phyloP scores from a whole-genome alignment of 2,329 filamentous ascomycete species.

The Nothopassalora personata region DNA sequence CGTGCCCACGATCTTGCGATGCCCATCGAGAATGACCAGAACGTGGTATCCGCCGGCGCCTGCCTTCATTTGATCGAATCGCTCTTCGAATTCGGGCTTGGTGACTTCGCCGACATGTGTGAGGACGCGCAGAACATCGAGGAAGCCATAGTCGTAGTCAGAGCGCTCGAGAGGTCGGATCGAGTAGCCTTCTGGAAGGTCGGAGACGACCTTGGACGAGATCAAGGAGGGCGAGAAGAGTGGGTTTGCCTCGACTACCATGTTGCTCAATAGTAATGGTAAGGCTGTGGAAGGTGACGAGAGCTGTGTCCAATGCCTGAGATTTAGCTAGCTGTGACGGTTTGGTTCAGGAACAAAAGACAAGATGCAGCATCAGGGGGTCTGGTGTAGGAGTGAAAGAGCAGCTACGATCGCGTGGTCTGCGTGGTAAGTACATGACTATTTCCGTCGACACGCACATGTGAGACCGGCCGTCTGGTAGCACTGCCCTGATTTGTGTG shows the following conservation, averaged over 20 bases:
- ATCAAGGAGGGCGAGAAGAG: constrained; percentile 77
- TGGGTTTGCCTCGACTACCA: constrained; percentile 25
- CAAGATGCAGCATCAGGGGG: background rate
- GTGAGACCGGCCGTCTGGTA: background rate
- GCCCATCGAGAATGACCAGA: constrained; percentile 74
- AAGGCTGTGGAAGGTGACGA: background rate
- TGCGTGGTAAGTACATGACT: background rate
- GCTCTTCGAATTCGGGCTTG: constrained; percentile 66
- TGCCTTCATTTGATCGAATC: constrained; percentile 72
- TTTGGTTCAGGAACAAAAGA: background rate
- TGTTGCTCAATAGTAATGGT: background rate
- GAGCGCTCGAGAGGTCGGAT: constrained; percentile 72
- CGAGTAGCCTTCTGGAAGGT: constrained; percentile 73
- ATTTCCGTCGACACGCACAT: background rate
- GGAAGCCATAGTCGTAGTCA: constrained; percentile 77
- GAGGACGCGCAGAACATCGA: constrained; percentile 84
- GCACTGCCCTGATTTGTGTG: background rate
- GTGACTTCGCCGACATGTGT: constrained; percentile 87
- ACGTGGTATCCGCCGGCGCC: constrained; percentile 73
- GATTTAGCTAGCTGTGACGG: background rate
- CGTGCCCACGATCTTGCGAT: constrained; percentile 73
- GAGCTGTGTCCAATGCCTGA: background rate
- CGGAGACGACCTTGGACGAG: constrained; percentile 64
- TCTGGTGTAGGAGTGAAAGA: background rate
- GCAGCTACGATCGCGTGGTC: background rate